phyloP scores from a whole-genome alignment of 2,329 filamentous ascomycete species.

The Sporothrix brunneoviolacea region DNA sequence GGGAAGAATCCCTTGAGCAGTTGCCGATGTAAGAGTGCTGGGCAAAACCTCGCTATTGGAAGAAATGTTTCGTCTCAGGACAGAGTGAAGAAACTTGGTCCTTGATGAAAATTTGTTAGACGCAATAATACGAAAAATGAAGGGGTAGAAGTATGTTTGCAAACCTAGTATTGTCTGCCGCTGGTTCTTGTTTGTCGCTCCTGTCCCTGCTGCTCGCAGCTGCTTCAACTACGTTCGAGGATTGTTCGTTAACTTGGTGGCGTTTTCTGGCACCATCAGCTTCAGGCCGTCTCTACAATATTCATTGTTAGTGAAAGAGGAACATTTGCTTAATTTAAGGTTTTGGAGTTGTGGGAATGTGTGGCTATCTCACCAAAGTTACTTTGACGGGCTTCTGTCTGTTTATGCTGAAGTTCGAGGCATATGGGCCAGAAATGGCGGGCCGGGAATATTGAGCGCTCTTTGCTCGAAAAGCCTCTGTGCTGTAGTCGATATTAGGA shows the following conservation, averaged over 20 bases:
- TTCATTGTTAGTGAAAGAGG: too few species aligned
- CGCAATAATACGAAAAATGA: not conserved
- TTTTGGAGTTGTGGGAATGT: too few species aligned
- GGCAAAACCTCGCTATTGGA: conserved; percentile 27
- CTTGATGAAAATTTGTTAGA: conserved; percentile 21
- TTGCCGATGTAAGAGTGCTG: conserved; percentile 44
- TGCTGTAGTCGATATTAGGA: not conserved
- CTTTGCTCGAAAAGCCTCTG: not conserved
- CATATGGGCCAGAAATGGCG: not conserved
- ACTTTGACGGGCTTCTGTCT: conserved; percentile 16
- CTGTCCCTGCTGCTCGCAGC: not conserved
- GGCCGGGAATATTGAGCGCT: not conserved
- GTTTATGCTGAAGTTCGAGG: not conserved
- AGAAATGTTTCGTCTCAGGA: conserved; percentile 44
- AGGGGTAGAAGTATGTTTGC: too few species aligned
- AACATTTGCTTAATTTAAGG: too few species aligned
- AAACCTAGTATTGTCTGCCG: conserved; percentile 8
- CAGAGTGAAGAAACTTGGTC: conserved; percentile 39
- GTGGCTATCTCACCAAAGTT: conserved; percentile 15
- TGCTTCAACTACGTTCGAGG: not conserved
- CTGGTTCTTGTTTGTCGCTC: not conserved
- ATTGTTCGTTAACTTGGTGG: not conserved
- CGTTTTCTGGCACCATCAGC: not conserved
- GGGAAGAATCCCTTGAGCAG: conserved; percentile 42
- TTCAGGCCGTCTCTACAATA: conserved; percentile 10